phyloP scores from a whole-genome alignment of 306 rosid species.

The Prunus davidiana region DNA sequence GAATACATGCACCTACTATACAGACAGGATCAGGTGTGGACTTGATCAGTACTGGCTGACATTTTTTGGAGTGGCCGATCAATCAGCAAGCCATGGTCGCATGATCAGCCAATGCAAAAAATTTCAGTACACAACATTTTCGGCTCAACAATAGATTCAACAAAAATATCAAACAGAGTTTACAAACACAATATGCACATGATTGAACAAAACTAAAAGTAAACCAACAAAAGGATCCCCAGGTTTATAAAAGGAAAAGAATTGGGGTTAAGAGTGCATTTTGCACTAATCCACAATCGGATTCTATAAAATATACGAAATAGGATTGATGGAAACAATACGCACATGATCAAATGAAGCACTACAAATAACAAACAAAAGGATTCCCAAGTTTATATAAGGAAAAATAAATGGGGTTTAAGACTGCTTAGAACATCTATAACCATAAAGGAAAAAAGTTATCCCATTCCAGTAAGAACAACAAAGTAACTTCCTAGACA shows the following conservation, averaged over 20 bases:
- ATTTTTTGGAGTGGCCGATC: not conserved
- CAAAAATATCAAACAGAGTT: not conserved
- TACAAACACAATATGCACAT: not conserved
- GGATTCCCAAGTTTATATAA: not conserved
- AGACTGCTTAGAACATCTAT: not conserved
- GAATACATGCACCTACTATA: not conserved
- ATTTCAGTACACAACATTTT: not conserved
- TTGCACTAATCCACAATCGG: not conserved
- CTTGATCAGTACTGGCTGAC: not conserved
- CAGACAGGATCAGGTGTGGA: not conserved
- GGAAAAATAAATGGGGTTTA: not conserved
- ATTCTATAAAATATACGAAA: not conserved
- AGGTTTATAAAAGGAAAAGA: no score
- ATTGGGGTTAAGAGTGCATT: not conserved
- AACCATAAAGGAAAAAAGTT: no score
- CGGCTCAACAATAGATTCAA: not conserved
- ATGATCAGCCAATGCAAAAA: not conserved
- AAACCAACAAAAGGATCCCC: not conserved
- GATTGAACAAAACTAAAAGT: not conserved
- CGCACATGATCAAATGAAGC: not conserved
- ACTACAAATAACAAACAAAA: not conserved
- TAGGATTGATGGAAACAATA: not conserved
- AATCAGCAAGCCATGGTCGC: not conserved
- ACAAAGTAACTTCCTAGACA: not conserved
- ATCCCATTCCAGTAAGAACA: not conserved